Evolutionary conservation across 352 stramenopile species (phyloP).

Genomic region (Blastocystis sp.): DNA sequence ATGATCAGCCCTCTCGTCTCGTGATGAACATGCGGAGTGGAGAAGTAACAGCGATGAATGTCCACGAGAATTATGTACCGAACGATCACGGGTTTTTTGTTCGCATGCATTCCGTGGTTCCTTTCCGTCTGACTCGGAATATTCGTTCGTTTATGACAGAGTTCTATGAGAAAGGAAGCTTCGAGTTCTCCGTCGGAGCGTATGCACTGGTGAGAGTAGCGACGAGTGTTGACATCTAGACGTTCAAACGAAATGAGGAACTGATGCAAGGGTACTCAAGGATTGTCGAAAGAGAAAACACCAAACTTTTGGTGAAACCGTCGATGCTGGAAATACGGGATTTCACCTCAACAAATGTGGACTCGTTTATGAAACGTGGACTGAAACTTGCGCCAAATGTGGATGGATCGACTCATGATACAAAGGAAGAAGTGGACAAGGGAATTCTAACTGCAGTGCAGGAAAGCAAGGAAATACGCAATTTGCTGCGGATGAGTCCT

Average conservation of each 20-base stretch:
- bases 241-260: slow-evolving; percentile 52
- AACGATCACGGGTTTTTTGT: background rate
- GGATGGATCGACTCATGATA: background rate
- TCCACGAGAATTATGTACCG: background rate
- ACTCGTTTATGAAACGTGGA: background rate
- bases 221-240: background rate
- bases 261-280: background rate
- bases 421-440: background rate
- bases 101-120: background rate
- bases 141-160: background rate
- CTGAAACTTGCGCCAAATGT: background rate
- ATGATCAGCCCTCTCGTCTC: background rate
- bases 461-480: background rate
- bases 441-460: background rate
- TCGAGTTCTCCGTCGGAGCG: background rate
- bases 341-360: background rate
- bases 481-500: background rate
- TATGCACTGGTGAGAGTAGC: background rate
- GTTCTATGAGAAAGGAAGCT: slow-evolving; percentile 22
- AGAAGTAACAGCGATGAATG: background rate
- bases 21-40: background rate
- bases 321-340: background rate
- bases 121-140: slow-evolving; percentile 20
- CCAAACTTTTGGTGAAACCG: background rate
- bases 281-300: background rate